Evolutionary conservation across 1,139 yeast species (phyloP).

Genomic region (Saccharomyces pastorianus): DNA sequence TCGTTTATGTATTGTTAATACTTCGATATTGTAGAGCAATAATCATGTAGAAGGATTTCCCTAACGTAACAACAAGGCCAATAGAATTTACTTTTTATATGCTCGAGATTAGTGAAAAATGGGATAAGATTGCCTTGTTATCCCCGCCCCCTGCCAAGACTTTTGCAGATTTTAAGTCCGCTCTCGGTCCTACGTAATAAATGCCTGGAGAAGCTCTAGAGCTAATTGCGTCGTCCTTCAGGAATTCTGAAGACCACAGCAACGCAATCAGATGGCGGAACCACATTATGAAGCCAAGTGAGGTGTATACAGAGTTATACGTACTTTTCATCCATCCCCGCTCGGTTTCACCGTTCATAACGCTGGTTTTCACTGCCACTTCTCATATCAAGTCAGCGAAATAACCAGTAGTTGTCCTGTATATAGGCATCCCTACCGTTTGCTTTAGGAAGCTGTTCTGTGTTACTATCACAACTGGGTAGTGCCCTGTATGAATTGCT

Average conservation of each 20-base stretch:
- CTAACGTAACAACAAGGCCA: not conserved
- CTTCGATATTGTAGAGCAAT: not conserved
- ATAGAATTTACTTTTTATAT: not conserved
- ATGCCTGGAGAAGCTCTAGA: not conserved
- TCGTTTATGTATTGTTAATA: slow-evolving; percentile 2
- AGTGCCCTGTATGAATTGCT: not conserved
- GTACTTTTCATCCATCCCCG: not conserved
- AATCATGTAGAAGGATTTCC: not conserved
- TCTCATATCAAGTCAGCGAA: not conserved
- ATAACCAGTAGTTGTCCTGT: not conserved
- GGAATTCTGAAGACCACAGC: not conserved
- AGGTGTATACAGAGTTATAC: not conserved
- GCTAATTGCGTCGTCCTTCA: not conserved
- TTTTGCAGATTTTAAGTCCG: not conserved
- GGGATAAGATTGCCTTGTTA: not conserved
- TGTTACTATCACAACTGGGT: not conserved
- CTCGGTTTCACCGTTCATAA: not conserved
- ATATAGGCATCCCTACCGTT: not conserved
- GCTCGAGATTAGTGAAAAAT: not conserved
- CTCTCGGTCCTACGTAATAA: not conserved
- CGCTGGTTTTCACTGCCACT: not conserved
- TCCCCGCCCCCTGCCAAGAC: not conserved
- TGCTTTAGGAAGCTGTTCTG: not conserved
- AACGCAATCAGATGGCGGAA: not conserved
- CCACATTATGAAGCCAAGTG: not conserved